Conservation (phyloP, 2,329 filamentous ascomycete species). For the Hirsutella rhossiliensis region DNA sequence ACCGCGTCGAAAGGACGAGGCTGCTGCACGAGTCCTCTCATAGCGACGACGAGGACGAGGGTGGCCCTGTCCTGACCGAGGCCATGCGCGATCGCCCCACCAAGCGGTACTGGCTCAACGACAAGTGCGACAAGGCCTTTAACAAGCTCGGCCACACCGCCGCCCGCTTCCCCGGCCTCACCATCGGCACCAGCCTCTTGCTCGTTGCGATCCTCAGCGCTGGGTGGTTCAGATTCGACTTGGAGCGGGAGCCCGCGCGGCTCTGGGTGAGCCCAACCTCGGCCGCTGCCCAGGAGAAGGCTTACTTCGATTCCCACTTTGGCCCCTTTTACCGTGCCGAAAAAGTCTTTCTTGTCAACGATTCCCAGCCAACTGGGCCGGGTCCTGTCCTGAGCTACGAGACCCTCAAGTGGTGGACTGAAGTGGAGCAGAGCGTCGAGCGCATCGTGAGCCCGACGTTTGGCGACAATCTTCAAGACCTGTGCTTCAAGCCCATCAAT, state of each 20-base stretch:
- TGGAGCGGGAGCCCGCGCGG: conserved; percentile 81
- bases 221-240: conserved; percentile 79
- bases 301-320: conserved; percentile 86
- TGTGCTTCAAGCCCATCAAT: conserved; percentile 90
- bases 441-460: conserved; percentile 58
- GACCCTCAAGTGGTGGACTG: conserved; percentile 87
- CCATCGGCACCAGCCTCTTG: conserved; percentile 64
- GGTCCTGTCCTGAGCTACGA: conserved; percentile 80
- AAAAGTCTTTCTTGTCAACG: conserved; percentile 88
- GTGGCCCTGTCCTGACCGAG: conserved; percentile 59
- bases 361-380: conserved; percentile 50
- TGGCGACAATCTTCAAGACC: conserved; percentile 61
- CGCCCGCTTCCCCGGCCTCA: conserved; percentile 73
- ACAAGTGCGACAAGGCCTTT: conserved; percentile 69
- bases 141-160: conserved; percentile 68
- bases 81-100: conserved; percentile 70
- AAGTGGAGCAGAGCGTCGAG: conserved; percentile 67
- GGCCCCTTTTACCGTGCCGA: conserved; percentile 93
- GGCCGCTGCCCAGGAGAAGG: conserved; percentile 80
- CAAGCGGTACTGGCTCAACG: conserved; percentile 73
- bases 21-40: conserved; percentile 73
- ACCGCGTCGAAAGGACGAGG: conserved; percentile 71
- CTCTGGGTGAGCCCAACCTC: conserved; percentile 97
- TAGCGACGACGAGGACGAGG: conserved; percentile 91
- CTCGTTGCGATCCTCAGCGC: conserved; percentile 69